phyloP scores from a whole-genome alignment of 768 basidiomycete genomes.

The Galerina sulciceps region DNA sequence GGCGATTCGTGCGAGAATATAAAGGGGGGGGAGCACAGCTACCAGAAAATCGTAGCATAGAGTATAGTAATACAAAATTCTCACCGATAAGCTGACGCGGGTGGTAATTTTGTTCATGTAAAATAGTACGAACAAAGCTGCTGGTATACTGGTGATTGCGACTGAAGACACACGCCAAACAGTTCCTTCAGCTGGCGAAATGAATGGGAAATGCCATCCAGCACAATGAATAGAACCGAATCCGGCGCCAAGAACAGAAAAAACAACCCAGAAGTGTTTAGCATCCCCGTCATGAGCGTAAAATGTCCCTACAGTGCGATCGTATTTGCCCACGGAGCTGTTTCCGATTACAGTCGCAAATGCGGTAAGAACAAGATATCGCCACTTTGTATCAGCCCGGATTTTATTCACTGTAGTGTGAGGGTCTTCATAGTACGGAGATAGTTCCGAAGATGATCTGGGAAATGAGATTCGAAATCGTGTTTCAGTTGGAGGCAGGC shows the following conservation, averaged over 20 bases:
- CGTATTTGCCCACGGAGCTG: no score
- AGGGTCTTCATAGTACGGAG: no score
- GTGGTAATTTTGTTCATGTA: neutral
- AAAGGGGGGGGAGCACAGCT: neutral
- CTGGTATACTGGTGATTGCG: neutral
- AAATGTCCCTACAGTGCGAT: no score
- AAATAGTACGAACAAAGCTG: neutral
- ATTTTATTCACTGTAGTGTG: no score
- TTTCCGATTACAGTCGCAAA: no score
- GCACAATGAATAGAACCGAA: slow-evolving; percentile 2
- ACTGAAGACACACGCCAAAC: neutral
- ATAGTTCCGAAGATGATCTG: no score
- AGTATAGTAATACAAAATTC: neutral
- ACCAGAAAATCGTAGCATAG: neutral
- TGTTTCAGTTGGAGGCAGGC: no score
- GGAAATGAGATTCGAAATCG: no score
- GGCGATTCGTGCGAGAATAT: neutral
- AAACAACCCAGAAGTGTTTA: no score
- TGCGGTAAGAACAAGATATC: no score
- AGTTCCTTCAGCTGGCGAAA: neutral
- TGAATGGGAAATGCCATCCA: slow-evolving; percentile 1
- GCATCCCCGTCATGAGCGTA: no score
- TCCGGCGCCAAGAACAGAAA: neutral
- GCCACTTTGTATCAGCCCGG: no score
- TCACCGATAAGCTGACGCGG: neutral